phyloP scores from a whole-genome alignment of 2,329 filamentous ascomycete species.

The Neonectria hederae region DNA sequence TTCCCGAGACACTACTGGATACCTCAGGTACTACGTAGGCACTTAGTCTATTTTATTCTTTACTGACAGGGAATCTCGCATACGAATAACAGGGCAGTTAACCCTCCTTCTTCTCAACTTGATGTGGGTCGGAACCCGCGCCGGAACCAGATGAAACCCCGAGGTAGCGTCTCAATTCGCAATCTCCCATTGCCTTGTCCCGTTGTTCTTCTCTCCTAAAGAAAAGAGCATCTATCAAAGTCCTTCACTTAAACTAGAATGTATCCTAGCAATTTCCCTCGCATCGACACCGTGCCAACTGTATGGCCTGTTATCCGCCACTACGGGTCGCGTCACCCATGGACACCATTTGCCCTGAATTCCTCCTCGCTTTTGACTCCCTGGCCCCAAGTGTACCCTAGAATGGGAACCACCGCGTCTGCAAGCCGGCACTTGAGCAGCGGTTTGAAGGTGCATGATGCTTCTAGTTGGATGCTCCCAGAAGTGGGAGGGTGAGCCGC shows the following conservation, averaged over 20 bases:
- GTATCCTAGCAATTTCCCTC: neutral
- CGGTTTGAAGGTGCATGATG: neutral
- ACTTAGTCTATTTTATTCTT: neutral
- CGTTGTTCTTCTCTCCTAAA: neutral
- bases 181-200: neutral
- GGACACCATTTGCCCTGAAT: no score
- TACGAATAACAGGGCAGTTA: neutral
- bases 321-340: neutral
- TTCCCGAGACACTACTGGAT: neutral
- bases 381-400: neutral
- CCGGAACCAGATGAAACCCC: neutral
- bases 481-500: slow-evolving; percentile 4
- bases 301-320: slow-evolving; percentile 8
- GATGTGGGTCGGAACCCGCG: neutral
- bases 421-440: slow-evolving; percentile 14
- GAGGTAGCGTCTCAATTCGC: neutral
- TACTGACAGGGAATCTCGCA: neutral
- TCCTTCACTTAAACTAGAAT: neutral
- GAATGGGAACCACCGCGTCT: slow-evolving; percentile 9
- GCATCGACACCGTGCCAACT: neutral
- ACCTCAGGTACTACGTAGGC: neutral
- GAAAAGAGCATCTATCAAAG: neutral
- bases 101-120: neutral
- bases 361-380: neutral
- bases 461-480: neutral